Conservation (phyloP, 176 grass and related monocot species). For the Puya raimondii region DNA sequence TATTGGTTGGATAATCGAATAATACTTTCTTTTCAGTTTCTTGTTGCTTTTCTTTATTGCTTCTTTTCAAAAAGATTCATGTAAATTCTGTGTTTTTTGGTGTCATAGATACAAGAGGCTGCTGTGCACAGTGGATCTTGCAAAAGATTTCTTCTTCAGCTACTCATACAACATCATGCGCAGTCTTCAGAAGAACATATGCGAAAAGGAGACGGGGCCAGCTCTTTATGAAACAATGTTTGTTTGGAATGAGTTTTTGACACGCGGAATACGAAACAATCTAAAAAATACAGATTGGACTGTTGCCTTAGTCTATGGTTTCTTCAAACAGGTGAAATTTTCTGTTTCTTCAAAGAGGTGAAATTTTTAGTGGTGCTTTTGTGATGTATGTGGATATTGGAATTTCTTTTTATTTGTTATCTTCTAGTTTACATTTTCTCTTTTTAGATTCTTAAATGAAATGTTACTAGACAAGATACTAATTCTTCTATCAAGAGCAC, state of each 20-base stretch:
- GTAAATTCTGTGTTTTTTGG: slow-evolving; percentile 12
- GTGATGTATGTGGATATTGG: too few species aligned
- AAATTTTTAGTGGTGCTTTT: not conserved
- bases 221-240: slow-evolving; percentile 92
- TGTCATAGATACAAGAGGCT: slow-evolving; percentile 83
- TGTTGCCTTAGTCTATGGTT: slow-evolving; percentile 80
- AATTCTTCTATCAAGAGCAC: too few species aligned
- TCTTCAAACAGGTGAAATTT: slow-evolving; percentile 83
- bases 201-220: slow-evolving; percentile 39
- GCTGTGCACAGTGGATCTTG: slow-evolving; percentile 73
- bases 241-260: slow-evolving; percentile 96
- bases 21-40: slow-evolving; percentile 8
- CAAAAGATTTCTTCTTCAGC: slow-evolving; percentile 99
- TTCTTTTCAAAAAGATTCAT: slow-evolving; percentile 17
- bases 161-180: slow-evolving; percentile 98
- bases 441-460: too few species aligned
- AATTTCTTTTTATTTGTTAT: too few species aligned
- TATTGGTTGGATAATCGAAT: slow-evolving; percentile 1
- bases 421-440: too few species aligned
- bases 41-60: not conserved
- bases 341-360: not conserved
- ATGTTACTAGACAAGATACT: too few species aligned
- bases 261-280: slow-evolving; percentile 58
- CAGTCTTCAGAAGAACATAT: slow-evolving; percentile 92
- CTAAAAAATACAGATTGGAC: slow-evolving; percentile 88